Evolutionary conservation across 73 alveolate species (phyloP).

Genomic region (Blepharisma japonicum): DNA sequence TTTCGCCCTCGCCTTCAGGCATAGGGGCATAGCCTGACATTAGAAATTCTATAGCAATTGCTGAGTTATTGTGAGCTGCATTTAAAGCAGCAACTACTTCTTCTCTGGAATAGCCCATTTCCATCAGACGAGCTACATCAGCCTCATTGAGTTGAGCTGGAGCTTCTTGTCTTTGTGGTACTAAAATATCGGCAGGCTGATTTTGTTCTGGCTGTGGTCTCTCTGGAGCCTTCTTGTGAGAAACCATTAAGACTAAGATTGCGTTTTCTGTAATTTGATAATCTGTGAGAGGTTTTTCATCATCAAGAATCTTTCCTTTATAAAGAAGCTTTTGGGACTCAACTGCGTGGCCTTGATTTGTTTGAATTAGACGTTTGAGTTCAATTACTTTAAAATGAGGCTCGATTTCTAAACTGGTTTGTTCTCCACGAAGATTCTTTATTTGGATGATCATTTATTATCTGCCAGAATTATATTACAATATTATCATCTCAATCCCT

Average conservation of each 20-base stretch:
- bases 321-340: slow-evolving; percentile 13
- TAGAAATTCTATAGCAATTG: background rate
- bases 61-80: background rate
- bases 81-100: background rate
- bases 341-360: slow-evolving; percentile 24
- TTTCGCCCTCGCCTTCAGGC: slow-evolving; percentile 40
- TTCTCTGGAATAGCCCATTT: background rate
- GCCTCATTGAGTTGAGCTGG: too few relatives aligned
- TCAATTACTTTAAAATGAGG: background rate
- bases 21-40: background rate
- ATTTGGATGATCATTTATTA: slow-evolving; percentile 1
- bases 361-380: background rate
- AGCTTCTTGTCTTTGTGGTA: too few relatives aligned
- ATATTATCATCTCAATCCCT: too few relatives aligned
- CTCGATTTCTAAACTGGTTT: background rate
- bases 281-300: background rate
- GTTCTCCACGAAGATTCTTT: background rate
- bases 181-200: too few relatives aligned
- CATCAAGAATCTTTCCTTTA: slow-evolving; percentile 25
- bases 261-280: background rate
- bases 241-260: too few relatives aligned
- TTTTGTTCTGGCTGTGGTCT: too few relatives aligned
- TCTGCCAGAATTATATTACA: background rate
- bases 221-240: too few relatives aligned
- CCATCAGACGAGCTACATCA: too few relatives aligned